These are phyloP conservation scores for Prunus dulcis DNA, from an alignment of 306 rosid genomes.

Conservation along the genomic window DNA sequence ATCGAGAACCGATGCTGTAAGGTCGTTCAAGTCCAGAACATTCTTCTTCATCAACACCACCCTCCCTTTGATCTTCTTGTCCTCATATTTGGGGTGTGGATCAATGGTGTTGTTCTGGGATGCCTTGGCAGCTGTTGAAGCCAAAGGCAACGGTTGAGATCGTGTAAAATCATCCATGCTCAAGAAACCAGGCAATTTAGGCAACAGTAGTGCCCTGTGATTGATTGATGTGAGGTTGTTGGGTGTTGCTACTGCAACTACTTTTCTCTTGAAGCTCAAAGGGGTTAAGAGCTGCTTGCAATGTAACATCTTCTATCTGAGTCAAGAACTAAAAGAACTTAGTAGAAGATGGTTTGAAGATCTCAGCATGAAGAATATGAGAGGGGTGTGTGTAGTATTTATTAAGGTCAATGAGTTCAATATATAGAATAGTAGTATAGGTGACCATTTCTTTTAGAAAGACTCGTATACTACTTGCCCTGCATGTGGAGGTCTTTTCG, in stretches of 20 bases:
- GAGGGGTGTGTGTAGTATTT: not conserved
- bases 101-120: not conserved
- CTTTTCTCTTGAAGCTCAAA: not conserved
- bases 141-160: not conserved
- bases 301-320: conserved; percentile 2
- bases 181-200: not conserved
- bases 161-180: not conserved
- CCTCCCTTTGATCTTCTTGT: conserved; percentile 40
- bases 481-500: too few relatives aligned
- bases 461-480: not conserved
- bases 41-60: conserved; percentile 76
- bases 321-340: not conserved
- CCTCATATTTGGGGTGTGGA: not conserved
- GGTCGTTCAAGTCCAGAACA: conserved; percentile 62
- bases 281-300: conserved; percentile 1
- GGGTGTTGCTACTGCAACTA: not conserved
- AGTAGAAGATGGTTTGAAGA: not conserved
- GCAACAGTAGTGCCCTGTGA: not conserved
- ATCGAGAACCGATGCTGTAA: conserved; percentile 50
- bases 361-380: not conserved
- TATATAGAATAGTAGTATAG: too few relatives aligned
- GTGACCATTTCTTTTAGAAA: not conserved
- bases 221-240: not conserved
- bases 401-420: not conserved
- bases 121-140: not conserved